Base-by-base conservation (phyloP, 345 rosid genomes). In the Hibiscus tridactylites region DNA sequence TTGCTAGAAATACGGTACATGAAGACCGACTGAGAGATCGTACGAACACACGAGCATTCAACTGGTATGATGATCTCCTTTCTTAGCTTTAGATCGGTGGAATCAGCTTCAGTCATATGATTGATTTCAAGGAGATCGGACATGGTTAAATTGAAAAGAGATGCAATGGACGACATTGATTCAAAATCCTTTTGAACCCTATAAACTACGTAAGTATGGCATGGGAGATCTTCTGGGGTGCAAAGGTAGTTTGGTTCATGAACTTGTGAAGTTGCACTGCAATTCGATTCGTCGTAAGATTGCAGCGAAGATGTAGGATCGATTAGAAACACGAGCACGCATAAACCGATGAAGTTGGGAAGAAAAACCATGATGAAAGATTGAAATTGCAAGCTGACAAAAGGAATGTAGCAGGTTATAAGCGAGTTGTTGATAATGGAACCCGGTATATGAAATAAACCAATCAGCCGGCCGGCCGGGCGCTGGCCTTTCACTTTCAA, bases 41-140 rank as follows among this genome's bases (percentile, higher is more conserved):
- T 26, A 28, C 10, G 61, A 19, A 9, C 8, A 62, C 85, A 82
- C 31, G 63, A 49, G 69, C 81, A 82, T 33, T 0, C 29, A 63
- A 79, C 67, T 3, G 82, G 85, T 46, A 82, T 26, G 53, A 79
- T 64, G 46, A 79, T 70, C 63, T 82, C 85, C 53, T 67, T 65
- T 7, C 75, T 74, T 21, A 69, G 68, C 19, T 65, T 19, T 24
- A 82, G 63, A 61, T 59, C 71, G 52, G n/a, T 72, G 1, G 79
- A 71, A 21, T 74, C 59, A 65, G 73, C 63, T 46, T 77, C 77
- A 13, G 15, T 69, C 73, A 79, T 57, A 17, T 72, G 68, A 75
- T 77, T 82, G 66, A 71, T 7, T 10, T 4, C n/a, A 10, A 68
- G 75, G 57, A 82, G 80, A 24, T 70, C 44, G 8, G 4, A 1